Evolutionary conservation across 371 early-diverging fungal genomes (phyloP).

Genomic region (Scutellospora calospora): DNA sequence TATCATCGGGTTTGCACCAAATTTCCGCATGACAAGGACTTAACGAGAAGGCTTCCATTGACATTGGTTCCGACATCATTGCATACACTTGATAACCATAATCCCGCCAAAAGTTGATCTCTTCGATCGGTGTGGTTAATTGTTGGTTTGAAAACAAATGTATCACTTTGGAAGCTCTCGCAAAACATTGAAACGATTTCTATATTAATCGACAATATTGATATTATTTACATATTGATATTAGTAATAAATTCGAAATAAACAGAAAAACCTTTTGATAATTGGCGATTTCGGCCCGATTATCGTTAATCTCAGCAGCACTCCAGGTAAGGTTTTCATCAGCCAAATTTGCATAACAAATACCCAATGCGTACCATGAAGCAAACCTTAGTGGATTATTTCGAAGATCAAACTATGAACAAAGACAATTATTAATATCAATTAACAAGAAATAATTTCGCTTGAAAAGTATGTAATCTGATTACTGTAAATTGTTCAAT

Average conservation of each 20-base stretch:
- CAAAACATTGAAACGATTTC: slow-evolving; percentile 68
- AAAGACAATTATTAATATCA: not conserved
- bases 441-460: not conserved
- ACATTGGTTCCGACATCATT: slow-evolving; percentile 75
- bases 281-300: slow-evolving; percentile 59
- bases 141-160: not conserved
- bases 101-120: slow-evolving; percentile 60
- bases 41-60: slow-evolving; percentile 59
- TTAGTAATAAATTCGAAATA: slow-evolving; percentile 46
- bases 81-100: slow-evolving; percentile 71
- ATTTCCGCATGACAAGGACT: slow-evolving; percentile 33
- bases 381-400: slow-evolving; percentile 66
- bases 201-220: slow-evolving; percentile 38
- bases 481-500: slow-evolving; percentile 58
- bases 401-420: slow-evolving; percentile 57
- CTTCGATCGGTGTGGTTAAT: not conserved
- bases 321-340: slow-evolving; percentile 75
- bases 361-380: slow-evolving; percentile 74
- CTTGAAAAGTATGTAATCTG: not conserved
- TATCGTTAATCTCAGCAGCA: slow-evolving; percentile 65
- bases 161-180: slow-evolving; percentile 51
- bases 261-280: slow-evolving; percentile 68
- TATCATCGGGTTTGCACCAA: slow-evolving; percentile 20
- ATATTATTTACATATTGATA: not conserved
- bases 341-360: slow-evolving; percentile 63